Evolutionary conservation across 148 eudicot species (phyloP).

Genomic region (Chenopodium quinoa): DNA sequence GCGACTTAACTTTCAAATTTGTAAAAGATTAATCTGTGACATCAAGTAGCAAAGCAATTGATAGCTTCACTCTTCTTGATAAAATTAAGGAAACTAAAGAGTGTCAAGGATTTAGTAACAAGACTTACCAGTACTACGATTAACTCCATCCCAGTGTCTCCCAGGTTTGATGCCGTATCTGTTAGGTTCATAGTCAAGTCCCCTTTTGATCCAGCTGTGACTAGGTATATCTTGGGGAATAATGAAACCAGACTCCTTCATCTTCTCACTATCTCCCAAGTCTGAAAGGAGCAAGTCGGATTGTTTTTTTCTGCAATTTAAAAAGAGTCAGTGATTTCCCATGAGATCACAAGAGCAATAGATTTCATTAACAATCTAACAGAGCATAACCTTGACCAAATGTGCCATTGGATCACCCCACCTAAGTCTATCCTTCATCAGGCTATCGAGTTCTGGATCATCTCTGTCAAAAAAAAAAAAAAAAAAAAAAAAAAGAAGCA

Average conservation of each 20-base stretch:
- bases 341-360: background rate
- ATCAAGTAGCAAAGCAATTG: background rate
- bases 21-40: background rate
- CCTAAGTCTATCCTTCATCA: slow-evolving; percentile 75
- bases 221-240: slow-evolving; percentile 78
- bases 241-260: slow-evolving; percentile 87
- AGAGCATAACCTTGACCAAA: slow-evolving; percentile 62
- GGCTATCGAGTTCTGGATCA: slow-evolving; percentile 55
- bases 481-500: background rate
- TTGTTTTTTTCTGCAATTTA: slow-evolving; percentile 39
- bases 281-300: slow-evolving; percentile 46
- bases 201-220: slow-evolving; percentile 81
- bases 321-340: background rate
- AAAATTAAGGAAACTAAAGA: background rate
- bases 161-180: slow-evolving; percentile 94
- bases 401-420: slow-evolving; percentile 99
- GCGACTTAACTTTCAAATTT: background rate
- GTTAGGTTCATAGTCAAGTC: slow-evolving; percentile 72
- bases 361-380: background rate
- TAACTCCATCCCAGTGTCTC: slow-evolving; percentile 98
- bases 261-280: slow-evolving; percentile 69
- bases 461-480: slow-evolving; percentile 33
- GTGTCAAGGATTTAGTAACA: background rate
- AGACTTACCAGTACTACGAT: slow-evolving; percentile 81
- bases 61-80: background rate